A percentile compares a stretch with the other conserved stretches of the same genome.
These are phyloP conservation scores for Teunomyces kruisii DNA, from an alignment of 805 yeast species.

Conservation along the genomic window DNA sequence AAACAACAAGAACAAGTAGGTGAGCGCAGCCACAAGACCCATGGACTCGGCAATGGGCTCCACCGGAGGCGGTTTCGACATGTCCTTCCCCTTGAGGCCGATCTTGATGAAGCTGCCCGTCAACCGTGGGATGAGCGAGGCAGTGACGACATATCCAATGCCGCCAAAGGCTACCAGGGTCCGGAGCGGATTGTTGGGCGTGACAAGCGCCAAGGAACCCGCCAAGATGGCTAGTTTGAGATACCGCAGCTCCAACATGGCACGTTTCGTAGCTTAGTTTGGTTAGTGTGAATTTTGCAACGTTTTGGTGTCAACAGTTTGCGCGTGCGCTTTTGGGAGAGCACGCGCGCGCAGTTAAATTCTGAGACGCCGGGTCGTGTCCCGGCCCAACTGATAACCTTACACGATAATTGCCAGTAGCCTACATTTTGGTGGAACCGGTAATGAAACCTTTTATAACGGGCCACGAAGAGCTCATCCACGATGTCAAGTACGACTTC, in stretches of 20 bases:
- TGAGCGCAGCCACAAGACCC: slow-evolving; percentile 85
- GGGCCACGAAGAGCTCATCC: slow-evolving; percentile 90
- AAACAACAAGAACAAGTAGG: slow-evolving; percentile 78
- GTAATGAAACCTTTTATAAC: slow-evolving; percentile 70
- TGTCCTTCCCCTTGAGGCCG: slow-evolving; percentile 84
- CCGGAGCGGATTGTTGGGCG: slow-evolving; percentile 48
- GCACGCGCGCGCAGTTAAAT: no score
- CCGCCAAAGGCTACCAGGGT: slow-evolving; percentile 68
- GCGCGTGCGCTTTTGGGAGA: no score
- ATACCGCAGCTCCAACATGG: background rate
- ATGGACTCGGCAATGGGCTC: slow-evolving; percentile 75
- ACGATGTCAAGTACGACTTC: slow-evolving; percentile 88
- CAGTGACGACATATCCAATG: slow-evolving; percentile 62
- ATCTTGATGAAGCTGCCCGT: slow-evolving; percentile 64
- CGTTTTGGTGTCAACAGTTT: background rate
- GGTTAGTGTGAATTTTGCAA: background rate
- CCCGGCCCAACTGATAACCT: background rate
- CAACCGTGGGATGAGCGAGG: slow-evolving; percentile 65
- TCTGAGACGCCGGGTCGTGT: background rate
- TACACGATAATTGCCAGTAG: background rate
- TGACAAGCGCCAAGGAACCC: slow-evolving; percentile 22
- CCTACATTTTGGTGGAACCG: background rate
- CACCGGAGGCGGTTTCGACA: slow-evolving; percentile 76
- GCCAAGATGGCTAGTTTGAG: slow-evolving; percentile 12
- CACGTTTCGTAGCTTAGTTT: background rate